A percentile compares a stretch with the other conserved stretches of the same genome.
Evolutionary conservation across 1,284 basidiomycete species (phyloP).

Genomic region (Heterobasidion occidentale): DNA sequence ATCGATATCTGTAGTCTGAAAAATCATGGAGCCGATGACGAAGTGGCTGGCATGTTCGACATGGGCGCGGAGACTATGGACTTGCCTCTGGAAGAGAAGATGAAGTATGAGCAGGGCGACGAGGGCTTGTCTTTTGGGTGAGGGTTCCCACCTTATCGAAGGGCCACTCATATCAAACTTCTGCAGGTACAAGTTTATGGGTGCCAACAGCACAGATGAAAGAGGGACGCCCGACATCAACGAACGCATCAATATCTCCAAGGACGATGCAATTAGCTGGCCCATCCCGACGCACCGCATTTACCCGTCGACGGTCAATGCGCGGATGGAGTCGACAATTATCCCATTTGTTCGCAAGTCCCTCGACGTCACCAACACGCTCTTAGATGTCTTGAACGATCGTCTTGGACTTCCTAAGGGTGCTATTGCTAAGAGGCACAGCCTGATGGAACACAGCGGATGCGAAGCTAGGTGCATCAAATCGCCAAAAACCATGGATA

Average conservation of each 20-base stretch:
- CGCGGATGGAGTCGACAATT: conserved; percentile 23
- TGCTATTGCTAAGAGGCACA: conserved; percentile 21
- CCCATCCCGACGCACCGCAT: conserved; percentile 21
- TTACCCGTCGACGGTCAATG: conserved; percentile 25
- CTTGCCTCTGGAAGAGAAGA: conserved; percentile 26
- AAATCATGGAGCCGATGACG: conserved; percentile 25
- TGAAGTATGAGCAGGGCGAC: conserved; percentile 29
- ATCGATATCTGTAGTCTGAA: conserved; percentile 1
- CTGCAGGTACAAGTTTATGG: conserved; percentile 25
- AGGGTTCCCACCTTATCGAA: conserved; percentile 1
- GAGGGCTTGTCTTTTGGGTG: conserved; percentile 25
- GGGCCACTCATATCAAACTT: too few relatives aligned
- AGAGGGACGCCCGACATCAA: conserved; percentile 23
- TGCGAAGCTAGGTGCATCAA: conserved; percentile 32
- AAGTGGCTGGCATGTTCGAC: conserved; percentile 25
- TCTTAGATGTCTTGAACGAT: conserved; percentile 24
- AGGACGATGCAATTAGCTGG: conserved; percentile 25
- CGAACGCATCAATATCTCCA: conserved; percentile 25
- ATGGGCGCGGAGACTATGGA: conserved; percentile 26
- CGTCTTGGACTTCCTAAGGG: conserved; percentile 24
- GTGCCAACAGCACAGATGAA: conserved; percentile 26
- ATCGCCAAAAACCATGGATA: conserved; percentile 14
- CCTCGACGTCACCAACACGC: conserved; percentile 22
- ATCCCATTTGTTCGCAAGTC: conserved; percentile 25
- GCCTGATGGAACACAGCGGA: conserved; percentile 23